Evolutionary conservation across 176 grass and related monocot genomes (phyloP), one percentile per base, ranked within the genome.

Genomic region (Elymus sibiricus): DNA sequence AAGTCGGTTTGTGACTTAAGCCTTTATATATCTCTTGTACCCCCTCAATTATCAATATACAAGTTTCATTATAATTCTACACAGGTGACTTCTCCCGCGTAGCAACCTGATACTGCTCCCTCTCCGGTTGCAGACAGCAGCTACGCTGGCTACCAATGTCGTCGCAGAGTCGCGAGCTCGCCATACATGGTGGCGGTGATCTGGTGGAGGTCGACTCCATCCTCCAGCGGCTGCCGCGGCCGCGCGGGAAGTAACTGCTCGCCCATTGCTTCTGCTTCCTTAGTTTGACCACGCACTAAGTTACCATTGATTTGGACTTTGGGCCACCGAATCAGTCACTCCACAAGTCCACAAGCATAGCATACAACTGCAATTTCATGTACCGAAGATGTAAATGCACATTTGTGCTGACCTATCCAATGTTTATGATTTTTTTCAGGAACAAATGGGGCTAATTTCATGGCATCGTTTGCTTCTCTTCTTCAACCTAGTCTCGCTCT

Each of bases 401-500:
- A 55, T 10, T 63, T 70, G 55, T 70, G 31, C 2, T 55, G 29
- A 38, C 19, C 9, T 16, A 25, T 49, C 2, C 15, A 11, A 22
- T 1, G 7, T 35, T 38, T 63, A 27, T 82, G 19, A n/a, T 0
- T 70, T 0, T 35, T 70, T 70, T 82, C 80, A 70, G 80, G 80
- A 37, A 21, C 34, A 5, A n/a, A 94, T 94, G 92, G 76, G 21
- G 1, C 31, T 14, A 15, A 17, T 43, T 61, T 28, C 66, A 51
- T 85, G 87, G 77, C 51, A 63, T 76, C n/a, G 9, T 22, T 8
- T 78, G 4, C 0, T 83, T 32, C 4, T 92, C 0, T 79, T 92
- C 78, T 76, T 68, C 72, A 67, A 63, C 56, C 76, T 74, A 44
- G 78, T 79, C 21, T 81, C 81, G 28, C 35, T 84, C 39, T 82